Conservation (phyloP, 306 rosid species). For the Chamaecrista fasciculata region DNA sequence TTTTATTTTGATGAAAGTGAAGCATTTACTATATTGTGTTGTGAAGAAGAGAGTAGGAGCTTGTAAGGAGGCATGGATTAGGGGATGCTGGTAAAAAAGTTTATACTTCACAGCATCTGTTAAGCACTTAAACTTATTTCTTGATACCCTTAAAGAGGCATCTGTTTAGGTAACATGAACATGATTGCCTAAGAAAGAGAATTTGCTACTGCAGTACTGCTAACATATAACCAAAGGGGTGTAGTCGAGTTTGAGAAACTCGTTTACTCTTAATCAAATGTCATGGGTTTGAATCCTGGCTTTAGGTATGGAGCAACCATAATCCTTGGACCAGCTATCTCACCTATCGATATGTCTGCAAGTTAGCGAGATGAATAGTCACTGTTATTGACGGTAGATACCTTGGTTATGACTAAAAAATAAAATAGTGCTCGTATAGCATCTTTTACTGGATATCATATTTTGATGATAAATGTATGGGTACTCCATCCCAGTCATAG, state of each 20-base stretch:
- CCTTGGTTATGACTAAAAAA: too few species aligned
- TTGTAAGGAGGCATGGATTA: background rate
- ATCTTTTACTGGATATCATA: background rate
- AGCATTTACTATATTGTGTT: constrained; percentile 11
- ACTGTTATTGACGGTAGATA: too few species aligned
- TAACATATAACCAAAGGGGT: too few species aligned
- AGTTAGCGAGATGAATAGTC: too few species aligned
- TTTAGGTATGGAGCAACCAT: too few species aligned
- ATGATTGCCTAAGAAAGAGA: constrained; percentile 3
- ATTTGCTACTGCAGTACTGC: background rate
- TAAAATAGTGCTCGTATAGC: too few species aligned
- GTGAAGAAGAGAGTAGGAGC: constrained; percentile 8
- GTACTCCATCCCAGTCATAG: background rate
- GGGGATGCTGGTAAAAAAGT: background rate
- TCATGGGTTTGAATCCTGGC: too few species aligned
- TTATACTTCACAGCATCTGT: background rate
- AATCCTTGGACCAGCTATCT: too few species aligned
- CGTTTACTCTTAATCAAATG: too few species aligned
- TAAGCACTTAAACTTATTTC: too few species aligned
- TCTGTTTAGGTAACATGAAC: background rate
- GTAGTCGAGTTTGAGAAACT: too few species aligned
- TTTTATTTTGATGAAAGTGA: background rate
- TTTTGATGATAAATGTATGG: background rate
- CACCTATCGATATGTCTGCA: too few species aligned
- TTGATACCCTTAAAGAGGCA: background rate